Conservation (phyloP, 352 stramenopile species). For the Pythium volutum region DNA sequence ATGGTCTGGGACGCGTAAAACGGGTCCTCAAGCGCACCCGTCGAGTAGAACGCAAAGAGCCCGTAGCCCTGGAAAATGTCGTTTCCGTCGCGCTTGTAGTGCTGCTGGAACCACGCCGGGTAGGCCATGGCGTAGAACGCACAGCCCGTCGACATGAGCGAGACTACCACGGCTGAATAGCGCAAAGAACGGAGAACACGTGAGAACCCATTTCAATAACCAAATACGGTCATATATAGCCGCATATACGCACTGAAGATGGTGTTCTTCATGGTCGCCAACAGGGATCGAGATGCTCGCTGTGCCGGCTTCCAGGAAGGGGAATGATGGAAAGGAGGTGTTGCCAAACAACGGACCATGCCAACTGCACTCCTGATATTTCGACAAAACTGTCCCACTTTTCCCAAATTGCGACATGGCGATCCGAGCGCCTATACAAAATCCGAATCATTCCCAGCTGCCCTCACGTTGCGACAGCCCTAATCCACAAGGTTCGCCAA, state of each 20-base stretch:
- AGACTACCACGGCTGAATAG: conserved; percentile 68
- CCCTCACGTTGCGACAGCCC: conserved; percentile 13
- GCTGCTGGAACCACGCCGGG: conserved; percentile 84
- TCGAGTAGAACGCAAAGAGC: conserved; percentile 84
- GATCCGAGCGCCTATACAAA: conserved; percentile 15
- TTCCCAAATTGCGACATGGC: conserved; percentile 25
- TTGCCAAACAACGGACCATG: neutral
- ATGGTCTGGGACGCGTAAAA: conserved; percentile 82
- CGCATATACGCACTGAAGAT: conserved; percentile 50
- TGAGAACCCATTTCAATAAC: conserved; percentile 2
- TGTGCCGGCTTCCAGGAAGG: conserved; percentile 20
- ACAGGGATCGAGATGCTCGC: neutral
- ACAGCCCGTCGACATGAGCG: conserved; percentile 64
- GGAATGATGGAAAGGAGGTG: conserved; percentile 17
- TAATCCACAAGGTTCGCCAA: conserved; percentile 11
- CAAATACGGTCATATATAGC: neutral
- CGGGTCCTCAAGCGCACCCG: conserved; percentile 53
- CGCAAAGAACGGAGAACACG: conserved; percentile 6
- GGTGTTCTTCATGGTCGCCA: conserved; percentile 62
- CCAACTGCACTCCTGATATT: conserved; percentile 10
- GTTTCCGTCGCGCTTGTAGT: conserved; percentile 69
- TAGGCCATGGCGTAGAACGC: conserved; percentile 81
- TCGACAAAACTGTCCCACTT: conserved; percentile 2
- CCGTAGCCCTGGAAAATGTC: conserved; percentile 80
- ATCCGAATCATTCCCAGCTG: conserved; percentile 7